Evolutionary conservation across 2,329 filamentous ascomycete species (phyloP).

Genomic region (Intubia oerlemansii): DNA sequence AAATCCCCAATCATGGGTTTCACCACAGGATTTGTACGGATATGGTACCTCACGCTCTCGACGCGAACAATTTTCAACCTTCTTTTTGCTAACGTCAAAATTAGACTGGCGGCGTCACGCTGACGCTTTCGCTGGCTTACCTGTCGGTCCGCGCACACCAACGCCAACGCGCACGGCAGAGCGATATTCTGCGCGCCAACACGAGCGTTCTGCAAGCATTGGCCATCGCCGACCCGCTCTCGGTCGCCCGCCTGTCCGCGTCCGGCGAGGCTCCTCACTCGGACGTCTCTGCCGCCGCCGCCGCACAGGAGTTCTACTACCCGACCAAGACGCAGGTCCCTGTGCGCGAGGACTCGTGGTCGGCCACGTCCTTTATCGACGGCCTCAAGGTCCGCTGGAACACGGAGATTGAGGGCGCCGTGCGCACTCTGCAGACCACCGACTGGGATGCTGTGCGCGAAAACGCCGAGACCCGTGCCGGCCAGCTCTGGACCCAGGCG

Average conservation of each 20-base stretch:
- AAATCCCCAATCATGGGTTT: conserved; percentile 55
- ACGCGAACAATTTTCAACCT: neutral
- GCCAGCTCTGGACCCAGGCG: conserved; percentile 21
- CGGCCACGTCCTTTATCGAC: conserved; percentile 39
- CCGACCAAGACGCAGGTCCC: conserved; percentile 2
- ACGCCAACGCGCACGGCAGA: conserved; percentile 39
- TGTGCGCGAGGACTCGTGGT: too few species aligned
- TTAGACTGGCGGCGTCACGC: conserved; percentile 58
- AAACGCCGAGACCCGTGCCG: conserved; percentile 27
- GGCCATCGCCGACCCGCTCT: conserved; percentile 21
- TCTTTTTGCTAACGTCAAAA: neutral
- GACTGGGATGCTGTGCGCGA: conserved; percentile 44
- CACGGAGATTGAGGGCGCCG: conserved; percentile 43
- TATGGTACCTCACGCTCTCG: too few species aligned
- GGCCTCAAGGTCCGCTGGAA: conserved; percentile 63
- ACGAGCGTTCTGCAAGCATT: conserved; percentile 30
- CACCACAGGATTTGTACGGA: conserved; percentile 55
- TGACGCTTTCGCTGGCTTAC: conserved; percentile 55
- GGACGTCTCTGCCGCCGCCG: neutral
- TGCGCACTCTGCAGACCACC: conserved; percentile 41
- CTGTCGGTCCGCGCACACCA: conserved; percentile 49
- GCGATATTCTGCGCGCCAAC: conserved; percentile 33
- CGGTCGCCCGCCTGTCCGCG: conserved; percentile 7
- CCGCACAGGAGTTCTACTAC: conserved; percentile 5
- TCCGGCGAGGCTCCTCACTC: conserved; percentile 15